Conservation (phyloP, 345 rosid genomes). For the Erysimum cheiranthoides region DNA sequence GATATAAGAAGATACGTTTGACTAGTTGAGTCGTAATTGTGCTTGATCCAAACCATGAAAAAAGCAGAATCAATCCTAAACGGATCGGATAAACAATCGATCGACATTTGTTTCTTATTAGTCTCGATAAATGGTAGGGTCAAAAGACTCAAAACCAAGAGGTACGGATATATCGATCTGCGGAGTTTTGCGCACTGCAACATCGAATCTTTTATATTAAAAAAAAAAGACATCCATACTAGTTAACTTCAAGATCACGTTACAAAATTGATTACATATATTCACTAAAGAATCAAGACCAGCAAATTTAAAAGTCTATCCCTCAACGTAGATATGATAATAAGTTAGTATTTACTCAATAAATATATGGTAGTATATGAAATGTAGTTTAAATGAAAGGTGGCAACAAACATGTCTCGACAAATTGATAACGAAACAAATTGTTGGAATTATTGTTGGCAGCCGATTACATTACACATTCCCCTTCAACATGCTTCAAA, state of each 20-base stretch:
- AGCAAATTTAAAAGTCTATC: no score
- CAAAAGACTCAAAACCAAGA: slow-evolving; percentile 9
- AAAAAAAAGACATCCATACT: no score
- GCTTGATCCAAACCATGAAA: no score
- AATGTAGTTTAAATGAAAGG: background rate
- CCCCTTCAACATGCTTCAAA: slow-evolving; percentile 22
- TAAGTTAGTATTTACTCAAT: no score
- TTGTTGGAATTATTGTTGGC: slow-evolving; percentile 6
- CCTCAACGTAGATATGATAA: no score
- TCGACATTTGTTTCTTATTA: background rate
- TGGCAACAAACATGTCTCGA: slow-evolving; percentile 18
- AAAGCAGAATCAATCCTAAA: no score
- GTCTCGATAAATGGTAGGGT: background rate
- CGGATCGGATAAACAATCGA: background rate
- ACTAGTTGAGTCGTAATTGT: background rate
- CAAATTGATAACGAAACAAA: slow-evolving; percentile 22
- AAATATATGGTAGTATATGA: no score
- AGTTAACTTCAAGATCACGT: slow-evolving; percentile 22
- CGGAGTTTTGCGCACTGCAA: background rate
- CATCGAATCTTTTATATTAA: no score
- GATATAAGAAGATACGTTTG: background rate
- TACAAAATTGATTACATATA: slow-evolving; percentile 3
- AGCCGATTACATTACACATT: slow-evolving; percentile 6
- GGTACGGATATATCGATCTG: background rate
- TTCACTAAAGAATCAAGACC: background rate